Conservation (phyloP, 2,329 filamentous ascomycete species). For the Colletotrichum australisinense region DNA sequence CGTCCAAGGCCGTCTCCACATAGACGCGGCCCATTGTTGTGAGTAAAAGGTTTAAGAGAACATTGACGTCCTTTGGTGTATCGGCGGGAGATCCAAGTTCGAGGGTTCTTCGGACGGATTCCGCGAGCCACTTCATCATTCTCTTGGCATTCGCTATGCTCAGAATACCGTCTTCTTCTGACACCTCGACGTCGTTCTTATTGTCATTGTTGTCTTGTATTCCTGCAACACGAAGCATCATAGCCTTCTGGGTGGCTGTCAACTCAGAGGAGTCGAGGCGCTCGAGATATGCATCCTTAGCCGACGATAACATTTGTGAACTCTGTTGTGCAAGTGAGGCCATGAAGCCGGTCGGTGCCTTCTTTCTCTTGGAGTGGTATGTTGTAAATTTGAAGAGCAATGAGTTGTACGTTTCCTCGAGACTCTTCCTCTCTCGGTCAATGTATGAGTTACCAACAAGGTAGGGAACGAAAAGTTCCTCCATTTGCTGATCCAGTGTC, state of each 20-base stretch:
- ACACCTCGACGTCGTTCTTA: conserved; percentile 89
- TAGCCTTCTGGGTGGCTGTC: conserved; percentile 87
- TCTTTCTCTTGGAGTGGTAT: conserved; percentile 91
- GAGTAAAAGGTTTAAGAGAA: conserved; percentile 85
- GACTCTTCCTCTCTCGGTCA: conserved; percentile 73
- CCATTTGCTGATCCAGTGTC: conserved; percentile 79
- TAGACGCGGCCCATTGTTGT: conserved; percentile 89
- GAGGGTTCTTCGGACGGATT: conserved; percentile 89
- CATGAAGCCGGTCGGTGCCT: conserved; percentile 91
- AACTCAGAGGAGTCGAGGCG: conserved; percentile 90
- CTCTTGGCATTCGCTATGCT: conserved; percentile 91
- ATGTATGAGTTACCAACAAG: conserved; percentile 77
- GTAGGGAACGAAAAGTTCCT: conserved; percentile 81
- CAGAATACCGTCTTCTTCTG: conserved; percentile 87
- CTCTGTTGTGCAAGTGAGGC: conserved; percentile 90
- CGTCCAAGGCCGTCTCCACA: conserved; percentile 74
- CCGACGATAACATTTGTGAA: conserved; percentile 87
- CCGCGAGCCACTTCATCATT: conserved; percentile 97
- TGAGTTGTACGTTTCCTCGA: conserved; percentile 89
- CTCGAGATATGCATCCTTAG: conserved; percentile 91
- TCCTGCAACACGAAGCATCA: conserved; percentile 90
- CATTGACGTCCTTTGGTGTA: conserved; percentile 92
- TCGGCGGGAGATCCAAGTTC: conserved; percentile 90
- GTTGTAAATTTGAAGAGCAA: conserved; percentile 96
- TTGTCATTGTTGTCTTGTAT: conserved; percentile 80